Evolutionary conservation across 176 grass and related monocot species (phyloP).

Genomic region (Avena insularis): DNA sequence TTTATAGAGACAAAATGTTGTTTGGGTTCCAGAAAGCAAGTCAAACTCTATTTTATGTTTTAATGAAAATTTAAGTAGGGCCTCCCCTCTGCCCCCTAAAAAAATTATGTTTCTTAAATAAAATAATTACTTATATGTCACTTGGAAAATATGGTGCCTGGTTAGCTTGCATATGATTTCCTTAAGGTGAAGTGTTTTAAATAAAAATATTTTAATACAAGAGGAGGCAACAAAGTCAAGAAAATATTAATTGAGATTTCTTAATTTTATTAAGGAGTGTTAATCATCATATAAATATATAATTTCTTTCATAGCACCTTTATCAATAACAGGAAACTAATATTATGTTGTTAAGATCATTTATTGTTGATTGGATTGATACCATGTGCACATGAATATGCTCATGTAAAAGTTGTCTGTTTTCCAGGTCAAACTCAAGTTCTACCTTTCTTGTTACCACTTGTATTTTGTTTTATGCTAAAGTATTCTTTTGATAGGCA

Average conservation of each 20-base stretch:
- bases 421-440: constrained; percentile 22
- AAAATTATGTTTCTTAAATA: background rate
- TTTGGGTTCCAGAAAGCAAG: background rate
- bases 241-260: constrained; percentile 13
- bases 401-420: constrained; percentile 30
- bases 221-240: constrained; percentile 8
- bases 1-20: background rate
- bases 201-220: background rate
- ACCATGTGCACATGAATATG: constrained; percentile 24
- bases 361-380: constrained; percentile 19
- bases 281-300: constrained; percentile 11
- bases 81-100: background rate
- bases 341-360: constrained; percentile 18
- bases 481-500: constrained; percentile 57
- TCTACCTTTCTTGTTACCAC: constrained; percentile 1
- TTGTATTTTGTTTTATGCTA: constrained; percentile 26
- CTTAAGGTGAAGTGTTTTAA: background rate
- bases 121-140: background rate
- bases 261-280: constrained; percentile 23
- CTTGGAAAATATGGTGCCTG: constrained; percentile 14
- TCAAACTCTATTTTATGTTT: background rate
- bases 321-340: constrained; percentile 24
- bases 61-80: background rate
- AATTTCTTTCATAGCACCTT: constrained; percentile 14
- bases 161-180: constrained; percentile 9